Percentiles rank a stretch among this genome's conserved stretches.
phyloP scores from a whole-genome alignment of 2,329 filamentous ascomycete species.

The Pseudocercospora eumusae region DNA sequence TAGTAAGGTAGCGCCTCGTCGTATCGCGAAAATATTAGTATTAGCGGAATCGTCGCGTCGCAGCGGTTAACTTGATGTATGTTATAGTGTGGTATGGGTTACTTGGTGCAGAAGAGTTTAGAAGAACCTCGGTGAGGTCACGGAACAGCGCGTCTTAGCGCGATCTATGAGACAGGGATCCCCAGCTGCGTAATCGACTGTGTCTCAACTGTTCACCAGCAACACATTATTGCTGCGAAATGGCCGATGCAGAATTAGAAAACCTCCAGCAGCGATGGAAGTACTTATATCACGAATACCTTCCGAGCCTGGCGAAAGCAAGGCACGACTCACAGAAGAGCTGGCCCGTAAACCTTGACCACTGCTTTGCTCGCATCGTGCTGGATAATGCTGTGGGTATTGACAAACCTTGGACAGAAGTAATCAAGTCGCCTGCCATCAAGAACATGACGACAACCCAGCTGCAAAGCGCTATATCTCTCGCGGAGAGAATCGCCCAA shows the following conservation, averaged over 20 bases:
- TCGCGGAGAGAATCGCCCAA: slow-evolving; percentile 43
- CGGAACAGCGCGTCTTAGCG: not conserved
- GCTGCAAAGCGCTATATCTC: slow-evolving; percentile 41
- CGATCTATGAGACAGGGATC: not conserved
- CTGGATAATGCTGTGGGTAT: slow-evolving; percentile 47
- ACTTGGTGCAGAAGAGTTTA: no score
- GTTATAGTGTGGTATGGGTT: no score
- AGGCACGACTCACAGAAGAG: slow-evolving; percentile 39
- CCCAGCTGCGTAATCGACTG: not conserved
- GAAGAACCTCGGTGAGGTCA: no score
- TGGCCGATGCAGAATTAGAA: slow-evolving; percentile 15
- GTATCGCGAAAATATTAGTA: no score
- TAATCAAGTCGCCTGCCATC: slow-evolving; percentile 47
- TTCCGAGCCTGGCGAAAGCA: slow-evolving; percentile 36
- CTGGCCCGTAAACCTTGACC: slow-evolving; percentile 50
- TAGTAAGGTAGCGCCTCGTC: no score
- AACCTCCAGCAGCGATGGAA: slow-evolving; percentile 32
- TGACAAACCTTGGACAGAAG: slow-evolving; percentile 46
- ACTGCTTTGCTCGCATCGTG: slow-evolving; percentile 51
- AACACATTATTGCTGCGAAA: not conserved
- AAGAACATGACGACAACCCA: slow-evolving; percentile 48
- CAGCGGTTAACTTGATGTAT: no score
- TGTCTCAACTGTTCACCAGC: not conserved
- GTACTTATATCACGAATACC: slow-evolving; percentile 33
- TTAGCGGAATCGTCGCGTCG: no score